Conservation (phyloP, 108 stramenopile genomes). For the Nitzschia putrida region DNA sequence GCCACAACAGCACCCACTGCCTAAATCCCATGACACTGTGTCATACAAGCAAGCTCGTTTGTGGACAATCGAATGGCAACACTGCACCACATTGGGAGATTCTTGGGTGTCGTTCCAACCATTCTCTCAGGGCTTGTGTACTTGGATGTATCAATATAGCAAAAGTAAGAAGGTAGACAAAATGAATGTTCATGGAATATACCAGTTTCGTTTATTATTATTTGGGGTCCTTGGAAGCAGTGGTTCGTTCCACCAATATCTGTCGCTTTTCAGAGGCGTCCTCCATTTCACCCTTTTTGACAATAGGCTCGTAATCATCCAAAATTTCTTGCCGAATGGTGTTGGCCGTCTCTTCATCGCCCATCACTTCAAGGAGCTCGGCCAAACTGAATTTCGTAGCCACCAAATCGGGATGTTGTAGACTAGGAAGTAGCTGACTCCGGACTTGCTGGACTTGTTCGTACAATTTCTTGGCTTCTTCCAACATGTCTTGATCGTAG, state of each 20-base stretch:
- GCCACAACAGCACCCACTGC: neutral
- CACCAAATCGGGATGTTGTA: slow-evolving; percentile 74
- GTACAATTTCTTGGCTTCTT: slow-evolving; percentile 76
- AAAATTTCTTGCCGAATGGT: slow-evolving; percentile 75
- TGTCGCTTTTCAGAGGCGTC: neutral
- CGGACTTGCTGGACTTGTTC: slow-evolving; percentile 65
- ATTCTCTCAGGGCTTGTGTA: too few species aligned
- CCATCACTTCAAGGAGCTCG: slow-evolving; percentile 62
- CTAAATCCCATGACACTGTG: neutral
- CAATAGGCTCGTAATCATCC: slow-evolving; percentile 65
- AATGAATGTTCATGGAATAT: too few species aligned
- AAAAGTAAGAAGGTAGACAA: too few species aligned
- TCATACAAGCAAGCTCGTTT: too few species aligned
- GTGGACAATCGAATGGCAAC: too few species aligned
- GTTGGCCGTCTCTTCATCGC: slow-evolving; percentile 69
- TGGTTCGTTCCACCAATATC: neutral
- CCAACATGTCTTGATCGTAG: slow-evolving; percentile 32
- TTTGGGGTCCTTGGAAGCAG: neutral
- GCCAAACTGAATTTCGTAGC: slow-evolving; percentile 82
- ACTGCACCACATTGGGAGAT: too few species aligned
- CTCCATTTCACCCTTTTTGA: slow-evolving; percentile 30
- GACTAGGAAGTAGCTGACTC: slow-evolving; percentile 44
- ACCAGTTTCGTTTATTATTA: neutral
- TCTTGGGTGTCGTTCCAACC: too few species aligned
- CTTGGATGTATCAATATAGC: too few species aligned